Conservation (phyloP, 371 early-diverging fungal species). For the Phascolomyces articulosus region DNA sequence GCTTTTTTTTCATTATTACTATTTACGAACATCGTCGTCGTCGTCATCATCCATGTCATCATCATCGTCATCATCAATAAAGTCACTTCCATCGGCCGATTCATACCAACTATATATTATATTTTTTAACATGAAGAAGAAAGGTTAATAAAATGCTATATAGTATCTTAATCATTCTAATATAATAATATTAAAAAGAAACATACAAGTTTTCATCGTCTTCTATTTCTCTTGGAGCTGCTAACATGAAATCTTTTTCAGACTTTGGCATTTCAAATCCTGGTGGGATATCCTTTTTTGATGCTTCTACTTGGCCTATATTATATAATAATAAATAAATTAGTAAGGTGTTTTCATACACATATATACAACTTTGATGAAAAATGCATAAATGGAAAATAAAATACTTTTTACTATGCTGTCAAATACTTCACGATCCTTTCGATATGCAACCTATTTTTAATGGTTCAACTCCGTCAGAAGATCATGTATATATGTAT, state of each 20-base stretch:
- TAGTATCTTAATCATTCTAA: not conserved
- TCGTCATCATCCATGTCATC: constrained; percentile 25
- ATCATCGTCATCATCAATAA: constrained; percentile 43
- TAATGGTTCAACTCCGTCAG: not conserved
- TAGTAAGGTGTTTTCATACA: no score
- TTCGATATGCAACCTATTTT: constrained; percentile 81
- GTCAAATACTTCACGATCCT: constrained; percentile 72
- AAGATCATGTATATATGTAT: not conserved
- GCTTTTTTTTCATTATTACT: no score
- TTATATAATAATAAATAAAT: constrained; percentile 2
- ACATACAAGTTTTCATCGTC: constrained; percentile 58
- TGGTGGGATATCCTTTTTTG: constrained; percentile 56
- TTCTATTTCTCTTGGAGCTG: constrained; percentile 49
- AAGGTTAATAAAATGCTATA: no score
- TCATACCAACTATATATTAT: constrained; percentile 50
- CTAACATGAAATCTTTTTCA: constrained; percentile 51
- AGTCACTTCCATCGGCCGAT: constrained; percentile 56
- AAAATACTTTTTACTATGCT: constrained; percentile 69
- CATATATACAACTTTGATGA: no score
- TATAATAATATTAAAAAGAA: not conserved
- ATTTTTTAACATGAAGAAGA: no score
- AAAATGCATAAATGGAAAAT: no score
- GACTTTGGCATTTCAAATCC: constrained; percentile 59
- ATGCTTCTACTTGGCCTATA: constrained; percentile 57
- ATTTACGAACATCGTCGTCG: constrained; percentile 1